Percentiles rank a stretch among this genome's conserved stretches.
These are phyloP conservation scores for Myxozyma kluyveri DNA, from an alignment of 805 yeast species.

Conservation along the genomic window DNA sequence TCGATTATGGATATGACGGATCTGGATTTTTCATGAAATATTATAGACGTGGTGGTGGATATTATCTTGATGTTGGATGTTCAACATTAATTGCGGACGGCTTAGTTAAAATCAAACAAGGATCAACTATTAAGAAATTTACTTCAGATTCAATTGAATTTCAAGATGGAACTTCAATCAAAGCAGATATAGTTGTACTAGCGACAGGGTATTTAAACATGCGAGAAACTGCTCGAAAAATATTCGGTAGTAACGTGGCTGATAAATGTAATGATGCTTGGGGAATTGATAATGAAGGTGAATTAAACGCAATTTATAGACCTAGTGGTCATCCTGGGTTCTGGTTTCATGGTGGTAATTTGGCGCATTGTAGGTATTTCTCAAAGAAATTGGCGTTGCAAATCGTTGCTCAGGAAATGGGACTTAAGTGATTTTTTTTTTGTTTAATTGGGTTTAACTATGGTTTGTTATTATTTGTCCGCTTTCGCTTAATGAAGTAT, in stretches of 20 bases:
- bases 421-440: constrained; percentile 11
- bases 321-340: constrained; percentile 43
- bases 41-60: constrained; percentile 46
- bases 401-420: constrained; percentile 38
- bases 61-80: constrained; percentile 48
- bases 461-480: neutral
- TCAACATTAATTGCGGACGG: constrained; percentile 43
- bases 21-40: constrained; percentile 45
- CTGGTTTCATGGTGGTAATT: constrained; percentile 47
- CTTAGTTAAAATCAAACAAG: constrained; percentile 41
- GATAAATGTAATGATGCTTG: constrained; percentile 41
- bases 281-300: constrained; percentile 47
- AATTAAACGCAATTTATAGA: constrained; percentile 42
- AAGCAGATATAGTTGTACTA: constrained; percentile 43
- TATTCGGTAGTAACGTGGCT: constrained; percentile 43
- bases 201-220: constrained; percentile 48
- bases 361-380: constrained; percentile 42
- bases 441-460: neutral
- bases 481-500: neutral
- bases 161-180: constrained; percentile 41
- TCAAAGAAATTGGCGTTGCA: constrained; percentile 45
- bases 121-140: constrained; percentile 38
- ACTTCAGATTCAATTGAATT: constrained; percentile 41
- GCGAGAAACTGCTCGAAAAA: constrained; percentile 43
- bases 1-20: constrained; percentile 45